These are phyloP conservation scores for Calonectria honghensis DNA, from an alignment of 2,329 filamentous ascomycete genomes.

Conservation along the genomic window DNA sequence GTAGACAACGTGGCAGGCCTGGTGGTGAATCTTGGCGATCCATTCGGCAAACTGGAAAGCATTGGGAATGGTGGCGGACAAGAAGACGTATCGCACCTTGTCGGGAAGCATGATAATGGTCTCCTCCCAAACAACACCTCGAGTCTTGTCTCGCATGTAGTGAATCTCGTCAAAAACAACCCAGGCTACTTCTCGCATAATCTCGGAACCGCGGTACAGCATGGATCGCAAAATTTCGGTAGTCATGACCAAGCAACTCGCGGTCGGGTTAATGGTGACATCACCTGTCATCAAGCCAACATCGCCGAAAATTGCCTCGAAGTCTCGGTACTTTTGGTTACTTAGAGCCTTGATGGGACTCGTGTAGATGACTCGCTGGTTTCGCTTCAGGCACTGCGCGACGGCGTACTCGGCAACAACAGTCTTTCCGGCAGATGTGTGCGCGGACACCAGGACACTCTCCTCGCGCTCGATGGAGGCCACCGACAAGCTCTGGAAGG, in stretches of 20 bases:
- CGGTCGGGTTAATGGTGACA: slow-evolving; percentile 99
- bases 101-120: slow-evolving; percentile 98
- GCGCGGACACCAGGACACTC: slow-evolving; percentile 96
- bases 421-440: slow-evolving; percentile 98
- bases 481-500: slow-evolving; percentile 96
- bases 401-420: slow-evolving; percentile 99
- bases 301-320: slow-evolving; percentile 95
- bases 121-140: slow-evolving; percentile 99
- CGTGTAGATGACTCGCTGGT: slow-evolving; percentile 99
- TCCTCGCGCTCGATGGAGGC: slow-evolving; percentile 96
- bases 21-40: slow-evolving; percentile 98
- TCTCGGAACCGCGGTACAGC: slow-evolving; percentile 98
- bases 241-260: slow-evolving; percentile 98
- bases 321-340: slow-evolving; percentile 99
- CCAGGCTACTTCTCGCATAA: slow-evolving; percentile 99
- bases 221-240: slow-evolving; percentile 99
- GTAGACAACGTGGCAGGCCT: slow-evolving; percentile 99
- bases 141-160: slow-evolving; percentile 94
- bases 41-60: slow-evolving; percentile 99
- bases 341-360: slow-evolving; percentile 99
- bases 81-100: slow-evolving; percentile 98
- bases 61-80: slow-evolving; percentile 98
- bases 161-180: slow-evolving; percentile 99
- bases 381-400: slow-evolving; percentile 96
- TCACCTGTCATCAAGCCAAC: slow-evolving; percentile 99